These are phyloP conservation scores for Ogataea saltuana DNA, from an alignment of 805 yeast species.

Conservation along the genomic window DNA sequence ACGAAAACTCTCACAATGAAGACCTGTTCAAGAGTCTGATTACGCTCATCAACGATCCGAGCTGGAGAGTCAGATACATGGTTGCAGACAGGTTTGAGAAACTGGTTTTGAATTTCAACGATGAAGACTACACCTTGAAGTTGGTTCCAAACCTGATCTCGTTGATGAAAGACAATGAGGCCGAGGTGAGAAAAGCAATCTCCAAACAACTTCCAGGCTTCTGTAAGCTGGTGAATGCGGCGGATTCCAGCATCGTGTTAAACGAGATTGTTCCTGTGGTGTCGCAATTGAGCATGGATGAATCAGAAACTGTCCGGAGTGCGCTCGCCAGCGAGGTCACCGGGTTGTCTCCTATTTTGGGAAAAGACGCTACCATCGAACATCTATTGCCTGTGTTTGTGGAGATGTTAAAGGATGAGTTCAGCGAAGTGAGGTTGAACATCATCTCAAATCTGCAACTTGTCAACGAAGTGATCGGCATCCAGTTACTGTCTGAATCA, in stretches of 20 bases:
- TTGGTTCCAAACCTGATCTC: slow-evolving; percentile 71
- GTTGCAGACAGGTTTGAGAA: slow-evolving; percentile 91
- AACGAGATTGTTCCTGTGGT: slow-evolving; percentile 80
- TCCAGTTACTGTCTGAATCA: slow-evolving; percentile 80
- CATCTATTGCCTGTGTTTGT: slow-evolving; percentile 83
- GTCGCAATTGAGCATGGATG: slow-evolving; percentile 81
- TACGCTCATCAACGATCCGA: slow-evolving; percentile 78
- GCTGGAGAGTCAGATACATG: slow-evolving; percentile 98
- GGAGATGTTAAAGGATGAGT: slow-evolving; percentile 94
- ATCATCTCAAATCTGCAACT: slow-evolving; percentile 89
- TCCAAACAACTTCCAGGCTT: slow-evolving; percentile 87
- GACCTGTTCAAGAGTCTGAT: slow-evolving; percentile 66
- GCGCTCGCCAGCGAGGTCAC: slow-evolving; percentile 89
- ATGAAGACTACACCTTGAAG: slow-evolving; percentile 55
- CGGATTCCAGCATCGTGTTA: slow-evolving; percentile 52
- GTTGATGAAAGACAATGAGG: slow-evolving; percentile 88
- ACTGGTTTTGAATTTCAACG: slow-evolving; percentile 65
- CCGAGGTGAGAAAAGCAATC: slow-evolving; percentile 94
- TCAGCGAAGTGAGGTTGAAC: slow-evolving; percentile 92
- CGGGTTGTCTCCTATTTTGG: slow-evolving; percentile 80
- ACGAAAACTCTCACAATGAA: slow-evolving; percentile 58
- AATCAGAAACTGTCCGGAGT: slow-evolving; percentile 89
- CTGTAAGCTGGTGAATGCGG: slow-evolving; percentile 48
- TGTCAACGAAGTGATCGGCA: slow-evolving; percentile 93
- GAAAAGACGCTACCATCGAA: slow-evolving; percentile 81